A percentile compares a stretch with the other conserved stretches of the same genome.
phyloP scores from a whole-genome alignment of 306 rosid species.

The Hippophae rhamnoides region DNA sequence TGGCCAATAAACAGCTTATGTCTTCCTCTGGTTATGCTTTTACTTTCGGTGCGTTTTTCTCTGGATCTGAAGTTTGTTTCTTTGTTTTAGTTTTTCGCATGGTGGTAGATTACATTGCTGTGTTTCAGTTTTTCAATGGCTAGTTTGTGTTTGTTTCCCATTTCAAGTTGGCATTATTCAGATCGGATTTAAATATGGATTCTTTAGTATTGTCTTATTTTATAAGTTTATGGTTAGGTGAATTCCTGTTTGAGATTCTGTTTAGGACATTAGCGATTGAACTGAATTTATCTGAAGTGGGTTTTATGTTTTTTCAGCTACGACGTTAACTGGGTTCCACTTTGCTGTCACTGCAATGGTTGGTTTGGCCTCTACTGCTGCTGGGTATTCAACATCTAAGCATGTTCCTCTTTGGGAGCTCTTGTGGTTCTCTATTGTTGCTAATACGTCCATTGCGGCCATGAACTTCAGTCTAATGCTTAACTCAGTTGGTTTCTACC shows the following conservation, averaged over 20 bases:
- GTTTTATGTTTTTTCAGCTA: conserved; percentile 39
- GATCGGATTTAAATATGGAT: no score
- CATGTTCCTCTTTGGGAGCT: conserved; percentile 92
- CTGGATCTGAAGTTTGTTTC: not conserved
- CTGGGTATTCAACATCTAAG: conserved; percentile 72
- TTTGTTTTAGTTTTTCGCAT: not conserved
- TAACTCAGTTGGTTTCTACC: conserved; percentile 90
- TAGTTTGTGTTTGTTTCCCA: not conserved
- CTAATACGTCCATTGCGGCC: conserved; percentile 74
- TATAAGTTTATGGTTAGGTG: no score
- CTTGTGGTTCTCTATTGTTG: conserved; percentile 82
- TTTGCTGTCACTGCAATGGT: conserved; percentile 83
- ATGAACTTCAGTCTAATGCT: conserved; percentile 97
- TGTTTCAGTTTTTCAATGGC: not conserved
- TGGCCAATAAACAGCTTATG: conserved; percentile 94
- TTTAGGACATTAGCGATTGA: no score
- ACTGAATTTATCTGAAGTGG: not conserved
- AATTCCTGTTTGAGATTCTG: no score
- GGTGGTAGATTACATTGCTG: not conserved
- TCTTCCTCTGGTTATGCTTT: conserved; percentile 66
- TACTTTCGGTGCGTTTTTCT: conserved; percentile 41
- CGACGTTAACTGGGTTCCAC: conserved; percentile 84
- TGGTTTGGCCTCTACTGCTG: conserved; percentile 74
- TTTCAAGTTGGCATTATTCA: no score
- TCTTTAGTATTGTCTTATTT: no score